A percentile compares a stretch with the other conserved stretches of the same genome.
phyloP scores from a whole-genome alignment of 2,329 filamentous ascomycete species.

The Aphanoascus verrucosus region DNA sequence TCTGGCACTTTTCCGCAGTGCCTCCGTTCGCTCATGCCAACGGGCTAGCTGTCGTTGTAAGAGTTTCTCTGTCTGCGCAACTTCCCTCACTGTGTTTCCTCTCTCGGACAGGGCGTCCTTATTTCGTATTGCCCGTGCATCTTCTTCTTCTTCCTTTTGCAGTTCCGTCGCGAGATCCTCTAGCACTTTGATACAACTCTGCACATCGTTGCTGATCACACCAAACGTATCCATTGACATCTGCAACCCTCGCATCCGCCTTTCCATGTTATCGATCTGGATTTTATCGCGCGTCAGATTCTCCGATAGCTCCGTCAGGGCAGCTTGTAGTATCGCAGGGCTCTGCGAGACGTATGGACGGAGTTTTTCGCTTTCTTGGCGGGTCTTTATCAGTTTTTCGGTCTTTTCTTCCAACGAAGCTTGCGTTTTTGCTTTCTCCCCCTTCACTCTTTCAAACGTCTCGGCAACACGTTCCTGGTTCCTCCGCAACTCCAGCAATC shows the following conservation, averaged over 20 bases:
- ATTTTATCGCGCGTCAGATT: conserved; percentile 66
- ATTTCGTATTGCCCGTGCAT: conserved; percentile 66
- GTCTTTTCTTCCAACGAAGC: conserved; percentile 43
- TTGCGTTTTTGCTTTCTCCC: conserved; percentile 67
- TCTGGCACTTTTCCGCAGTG: conserved; percentile 66
- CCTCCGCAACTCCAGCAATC: conserved; percentile 66
- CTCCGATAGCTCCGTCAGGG: conserved; percentile 69
- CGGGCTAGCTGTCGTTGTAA: conserved; percentile 74
- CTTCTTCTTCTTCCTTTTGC: conserved; percentile 82
- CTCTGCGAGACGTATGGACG: conserved; percentile 87
- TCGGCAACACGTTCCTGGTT: conserved; percentile 75
- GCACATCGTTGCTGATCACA: conserved; percentile 73
- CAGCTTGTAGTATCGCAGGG: conserved; percentile 69
- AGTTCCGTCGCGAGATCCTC: conserved; percentile 80
- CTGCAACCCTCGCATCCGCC: conserved; percentile 76
- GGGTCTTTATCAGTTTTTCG: conserved; percentile 49
- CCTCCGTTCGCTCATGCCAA: conserved; percentile 77
- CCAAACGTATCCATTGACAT: conserved; percentile 84
- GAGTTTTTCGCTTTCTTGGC: conserved; percentile 79
- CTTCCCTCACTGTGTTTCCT: conserved; percentile 79
- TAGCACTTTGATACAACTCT: conserved; percentile 76
- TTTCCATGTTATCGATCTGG: conserved; percentile 79
- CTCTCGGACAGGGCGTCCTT: conserved; percentile 78
- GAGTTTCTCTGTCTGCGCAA: conserved; percentile 77
- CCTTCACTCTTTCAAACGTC: conserved; percentile 70